A percentile compares a stretch with the other conserved stretches of the same genome.
These are phyloP conservation scores for Penicillium lagena DNA, from an alignment of 495 filamentous ascomycete genomes.

Conservation along the genomic window DNA sequence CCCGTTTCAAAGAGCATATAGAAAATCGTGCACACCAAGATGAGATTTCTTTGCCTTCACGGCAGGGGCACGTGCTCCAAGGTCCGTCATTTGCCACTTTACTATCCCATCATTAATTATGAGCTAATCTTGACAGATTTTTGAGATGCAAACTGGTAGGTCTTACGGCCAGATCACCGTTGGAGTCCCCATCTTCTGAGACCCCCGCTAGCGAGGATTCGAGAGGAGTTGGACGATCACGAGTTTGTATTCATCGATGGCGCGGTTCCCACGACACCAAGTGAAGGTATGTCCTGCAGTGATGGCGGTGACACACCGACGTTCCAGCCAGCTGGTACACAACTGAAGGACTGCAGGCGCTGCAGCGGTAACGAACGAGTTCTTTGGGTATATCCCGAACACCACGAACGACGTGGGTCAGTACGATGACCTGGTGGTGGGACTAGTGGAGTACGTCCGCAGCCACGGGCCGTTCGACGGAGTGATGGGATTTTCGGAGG, in stretches of 20 bases:
- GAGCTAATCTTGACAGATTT: not conserved
- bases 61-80: conserved; percentile 1
- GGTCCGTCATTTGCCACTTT: not conserved
- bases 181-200: not conserved
- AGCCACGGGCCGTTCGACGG: conserved; percentile 4
- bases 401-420: not conserved
- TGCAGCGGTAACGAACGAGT: not conserved
- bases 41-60: conserved; percentile 3
- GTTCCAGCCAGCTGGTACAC: not conserved
- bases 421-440: not conserved
- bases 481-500: conserved; percentile 4
- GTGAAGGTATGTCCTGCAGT: not conserved
- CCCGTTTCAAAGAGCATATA: no score
- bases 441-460: not conserved
- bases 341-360: not conserved
- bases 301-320: no score
- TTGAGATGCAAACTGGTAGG: not conserved
- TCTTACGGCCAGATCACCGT: not conserved
- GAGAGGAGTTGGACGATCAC: not conserved
- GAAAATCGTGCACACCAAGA: not conserved
- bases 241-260: not conserved
- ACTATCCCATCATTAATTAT: not conserved
- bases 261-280: not conserved
- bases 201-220: not conserved
- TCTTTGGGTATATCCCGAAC: not conserved